Conservation (phyloP, 129 eudicot species). For the Rutidosis leptorrhynchoides region DNA sequence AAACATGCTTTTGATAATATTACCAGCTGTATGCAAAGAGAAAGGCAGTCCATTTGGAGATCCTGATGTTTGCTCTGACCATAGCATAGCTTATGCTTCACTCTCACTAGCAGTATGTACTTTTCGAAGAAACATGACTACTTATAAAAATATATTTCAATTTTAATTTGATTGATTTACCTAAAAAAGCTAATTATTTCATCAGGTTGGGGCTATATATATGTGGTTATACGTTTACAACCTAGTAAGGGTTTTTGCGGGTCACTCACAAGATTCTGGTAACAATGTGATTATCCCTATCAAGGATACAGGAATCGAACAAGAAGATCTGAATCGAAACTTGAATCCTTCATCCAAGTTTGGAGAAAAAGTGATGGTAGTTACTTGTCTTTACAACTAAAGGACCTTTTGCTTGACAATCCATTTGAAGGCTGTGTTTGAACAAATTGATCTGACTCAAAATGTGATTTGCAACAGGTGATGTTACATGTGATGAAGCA, state of each 20-base stretch:
- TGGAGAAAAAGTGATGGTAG: constrained; percentile 19
- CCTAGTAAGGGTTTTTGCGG: constrained; percentile 54
- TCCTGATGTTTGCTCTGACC: constrained; percentile 48
- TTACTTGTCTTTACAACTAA: too few relatives aligned
- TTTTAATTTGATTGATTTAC: background rate
- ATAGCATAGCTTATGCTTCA: constrained; percentile 79
- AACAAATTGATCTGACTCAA: background rate
- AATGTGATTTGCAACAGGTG: constrained; percentile 13
- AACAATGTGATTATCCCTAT: background rate
- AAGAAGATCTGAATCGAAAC: constrained; percentile 25
- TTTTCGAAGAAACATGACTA: background rate
- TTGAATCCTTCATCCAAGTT: constrained; percentile 36
- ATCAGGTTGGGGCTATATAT: constrained; percentile 53
- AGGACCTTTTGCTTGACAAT: too few relatives aligned
- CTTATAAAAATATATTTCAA: too few relatives aligned
- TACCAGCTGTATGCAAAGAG: constrained; percentile 94
- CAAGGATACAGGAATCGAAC: background rate
- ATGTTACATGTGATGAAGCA: constrained; percentile 26
- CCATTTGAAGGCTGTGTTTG: too few relatives aligned
- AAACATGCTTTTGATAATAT: constrained; percentile 63
- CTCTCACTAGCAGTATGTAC: constrained; percentile 81
- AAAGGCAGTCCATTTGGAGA: constrained; percentile 76
- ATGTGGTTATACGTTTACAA: constrained; percentile 56
- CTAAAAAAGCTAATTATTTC: background rate
- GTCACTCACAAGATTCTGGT: constrained; percentile 27